A percentile compares a stretch with the other conserved stretches of the same genome.
phyloP scores from a whole-genome alignment of 257 asterid genomes.

The Ophiorrhiza pumila region DNA sequence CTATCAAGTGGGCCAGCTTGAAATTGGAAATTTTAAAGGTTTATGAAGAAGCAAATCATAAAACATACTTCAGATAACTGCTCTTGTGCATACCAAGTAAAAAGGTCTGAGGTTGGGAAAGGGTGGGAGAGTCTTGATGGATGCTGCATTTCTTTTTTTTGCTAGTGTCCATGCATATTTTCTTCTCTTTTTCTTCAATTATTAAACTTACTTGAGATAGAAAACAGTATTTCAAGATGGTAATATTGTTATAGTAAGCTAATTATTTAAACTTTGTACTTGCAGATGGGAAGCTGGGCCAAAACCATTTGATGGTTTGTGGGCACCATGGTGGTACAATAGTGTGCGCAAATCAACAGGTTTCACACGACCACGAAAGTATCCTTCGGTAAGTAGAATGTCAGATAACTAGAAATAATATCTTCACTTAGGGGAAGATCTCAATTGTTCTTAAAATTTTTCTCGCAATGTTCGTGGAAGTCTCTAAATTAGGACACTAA shows the following conservation, averaged over 20 bases:
- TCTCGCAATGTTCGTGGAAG: background rate
- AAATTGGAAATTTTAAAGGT: no score
- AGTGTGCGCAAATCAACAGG: slow-evolving; percentile 60
- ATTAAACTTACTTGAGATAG: background rate
- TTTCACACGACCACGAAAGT: slow-evolving; percentile 47
- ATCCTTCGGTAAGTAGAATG: slow-evolving; percentile 47
- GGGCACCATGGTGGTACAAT: slow-evolving; percentile 83
- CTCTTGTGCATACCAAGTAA: background rate
- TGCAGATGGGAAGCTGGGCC: slow-evolving; percentile 89
- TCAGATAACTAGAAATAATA: background rate
- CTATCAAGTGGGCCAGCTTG: background rate
- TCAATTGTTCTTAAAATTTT: background rate
- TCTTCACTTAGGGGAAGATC: background rate
- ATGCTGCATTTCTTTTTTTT: background rate
- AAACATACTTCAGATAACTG: background rate
- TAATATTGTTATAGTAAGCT: background rate
- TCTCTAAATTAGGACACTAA: background rate
- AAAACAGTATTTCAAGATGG: background rate
- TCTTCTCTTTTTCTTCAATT: background rate
- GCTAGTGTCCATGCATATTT: no score
- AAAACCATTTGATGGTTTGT: slow-evolving; percentile 66
- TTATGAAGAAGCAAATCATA: background rate
- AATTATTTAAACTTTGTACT: slow-evolving; percentile 9
- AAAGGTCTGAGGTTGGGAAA: background rate
- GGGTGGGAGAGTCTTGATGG: background rate